A percentile compares a stretch with the other conserved stretches of the same genome.
These are phyloP conservation scores for Aspergillus saccharolyticus DNA, from an alignment of 495 filamentous ascomycete species.

Conservation along the genomic window DNA sequence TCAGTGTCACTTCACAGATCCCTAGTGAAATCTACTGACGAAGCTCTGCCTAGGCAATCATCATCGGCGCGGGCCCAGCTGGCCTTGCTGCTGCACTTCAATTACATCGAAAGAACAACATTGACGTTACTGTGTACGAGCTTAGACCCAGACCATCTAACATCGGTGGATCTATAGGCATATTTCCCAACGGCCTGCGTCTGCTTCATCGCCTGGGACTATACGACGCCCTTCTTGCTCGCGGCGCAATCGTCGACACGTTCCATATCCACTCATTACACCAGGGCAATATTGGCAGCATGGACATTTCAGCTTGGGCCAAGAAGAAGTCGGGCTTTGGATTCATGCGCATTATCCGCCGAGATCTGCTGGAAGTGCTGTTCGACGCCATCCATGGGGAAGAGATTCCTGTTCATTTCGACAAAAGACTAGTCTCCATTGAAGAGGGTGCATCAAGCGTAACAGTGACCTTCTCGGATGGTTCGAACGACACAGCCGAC, in stretches of 20 bases:
- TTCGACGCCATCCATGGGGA: slow-evolving; percentile 17
- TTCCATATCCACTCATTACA: slow-evolving; percentile 26
- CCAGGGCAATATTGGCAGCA: slow-evolving; percentile 20
- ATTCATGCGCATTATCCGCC: slow-evolving; percentile 33
- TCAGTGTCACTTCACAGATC: background rate
- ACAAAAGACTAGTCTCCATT: slow-evolving; percentile 17
- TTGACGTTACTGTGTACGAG: slow-evolving; percentile 28
- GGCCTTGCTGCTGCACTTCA: slow-evolving; percentile 26
- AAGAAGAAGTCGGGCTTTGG: slow-evolving; percentile 25
- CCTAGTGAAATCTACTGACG: background rate
- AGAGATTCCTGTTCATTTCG: slow-evolving; percentile 22
- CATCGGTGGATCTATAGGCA: slow-evolving; percentile 44
- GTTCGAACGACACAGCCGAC: slow-evolving; percentile 32
- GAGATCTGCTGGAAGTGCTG: slow-evolving; percentile 27
- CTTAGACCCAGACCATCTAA: slow-evolving; percentile 30
- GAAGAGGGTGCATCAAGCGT: slow-evolving; percentile 16
- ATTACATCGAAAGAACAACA: slow-evolving; percentile 25
- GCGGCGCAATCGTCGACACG: slow-evolving; percentile 17
- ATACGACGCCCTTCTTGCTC: slow-evolving; percentile 23
- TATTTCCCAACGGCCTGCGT: slow-evolving; percentile 45
- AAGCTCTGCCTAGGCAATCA: slow-evolving; percentile 10
- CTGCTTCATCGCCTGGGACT: slow-evolving; percentile 38
- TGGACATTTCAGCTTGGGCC: slow-evolving; percentile 18
- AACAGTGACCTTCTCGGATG: slow-evolving; percentile 27
- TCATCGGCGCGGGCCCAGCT: slow-evolving; percentile 19